Evolutionary conservation across 306 rosid species (phyloP).

Genomic region (Castanea crenata): DNA sequence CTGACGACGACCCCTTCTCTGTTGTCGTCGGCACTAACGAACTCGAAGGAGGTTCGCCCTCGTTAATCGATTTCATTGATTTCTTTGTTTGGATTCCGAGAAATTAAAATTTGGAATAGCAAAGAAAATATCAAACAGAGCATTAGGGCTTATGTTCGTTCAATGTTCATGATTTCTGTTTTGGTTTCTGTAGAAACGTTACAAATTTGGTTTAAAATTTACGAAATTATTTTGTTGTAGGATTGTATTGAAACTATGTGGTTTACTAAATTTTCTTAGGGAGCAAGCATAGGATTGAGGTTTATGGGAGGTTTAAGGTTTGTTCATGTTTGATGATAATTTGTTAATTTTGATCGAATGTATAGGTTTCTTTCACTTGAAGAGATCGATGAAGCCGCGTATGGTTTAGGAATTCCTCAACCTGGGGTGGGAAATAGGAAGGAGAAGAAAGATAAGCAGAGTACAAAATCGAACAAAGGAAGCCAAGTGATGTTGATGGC

Average conservation of each 20-base stretch:
- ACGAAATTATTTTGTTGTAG: background rate
- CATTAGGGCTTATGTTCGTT: background rate
- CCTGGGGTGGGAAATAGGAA: conserved; percentile 32
- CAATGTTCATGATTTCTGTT: background rate
- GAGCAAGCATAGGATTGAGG: background rate
- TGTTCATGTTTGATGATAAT: background rate
- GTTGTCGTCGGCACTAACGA: conserved; percentile 58
- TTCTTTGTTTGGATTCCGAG: background rate
- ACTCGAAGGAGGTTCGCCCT: conserved; percentile 78
- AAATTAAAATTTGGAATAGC: no score
- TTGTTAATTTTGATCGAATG: background rate
- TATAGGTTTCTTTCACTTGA: conserved; percentile 78
- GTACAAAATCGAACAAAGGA: conserved; percentile 32
- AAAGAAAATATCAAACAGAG: background rate
- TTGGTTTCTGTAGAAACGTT: background rate
- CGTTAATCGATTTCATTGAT: background rate
- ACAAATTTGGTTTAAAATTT: background rate
- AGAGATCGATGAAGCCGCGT: conserved; percentile 81
- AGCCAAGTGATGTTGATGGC: conserved; percentile 22
- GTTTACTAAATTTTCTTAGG: background rate
- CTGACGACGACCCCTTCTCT: conserved; percentile 49
- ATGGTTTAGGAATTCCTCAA: conserved; percentile 59
- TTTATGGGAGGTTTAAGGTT: background rate
- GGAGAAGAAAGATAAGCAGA: conserved; percentile 23
- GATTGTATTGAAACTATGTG: background rate